phyloP scores from a whole-genome alignment of 73 alveolate genomes.

The Paramecium caudatum region DNA sequence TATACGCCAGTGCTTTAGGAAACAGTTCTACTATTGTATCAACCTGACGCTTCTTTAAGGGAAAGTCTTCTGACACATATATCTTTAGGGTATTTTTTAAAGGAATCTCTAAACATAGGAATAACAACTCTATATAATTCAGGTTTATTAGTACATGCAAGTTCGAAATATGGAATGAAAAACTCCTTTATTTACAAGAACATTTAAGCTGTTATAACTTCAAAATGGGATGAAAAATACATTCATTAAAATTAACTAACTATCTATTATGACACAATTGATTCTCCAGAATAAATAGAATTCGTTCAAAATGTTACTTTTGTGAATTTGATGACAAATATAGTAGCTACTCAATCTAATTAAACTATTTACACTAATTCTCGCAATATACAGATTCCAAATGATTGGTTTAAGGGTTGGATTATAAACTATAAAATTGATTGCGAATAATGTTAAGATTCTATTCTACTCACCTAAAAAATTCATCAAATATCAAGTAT shows the following conservation, averaged over 20 bases:
- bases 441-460: conserved; percentile 17
- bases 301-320: not conserved
- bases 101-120: not conserved
- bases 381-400: not conserved
- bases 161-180: conserved; percentile 3
- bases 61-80: not conserved
- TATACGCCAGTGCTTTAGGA: conserved; percentile 16
- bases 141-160: conserved; percentile 31
- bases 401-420: conserved; percentile 9
- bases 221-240: conserved; percentile 15
- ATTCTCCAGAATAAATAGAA: conserved; percentile 20
- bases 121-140: not conserved
- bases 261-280: conserved; percentile 7
- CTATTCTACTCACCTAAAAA: not conserved
- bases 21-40: not conserved
- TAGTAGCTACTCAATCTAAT: not conserved
- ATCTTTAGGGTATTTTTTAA: not conserved
- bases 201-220: conserved; percentile 11
- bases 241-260: not conserved
- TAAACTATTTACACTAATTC: not conserved
- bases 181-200: not conserved
- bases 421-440: not conserved
- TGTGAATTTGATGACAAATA: conserved; percentile 11
- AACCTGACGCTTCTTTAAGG: conserved; percentile 1
- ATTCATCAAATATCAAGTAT: not conserved